Base-by-base conservation (phyloP, 1,284 basidiomycete species). In the Ceratobasidium theobromae region DNA sequence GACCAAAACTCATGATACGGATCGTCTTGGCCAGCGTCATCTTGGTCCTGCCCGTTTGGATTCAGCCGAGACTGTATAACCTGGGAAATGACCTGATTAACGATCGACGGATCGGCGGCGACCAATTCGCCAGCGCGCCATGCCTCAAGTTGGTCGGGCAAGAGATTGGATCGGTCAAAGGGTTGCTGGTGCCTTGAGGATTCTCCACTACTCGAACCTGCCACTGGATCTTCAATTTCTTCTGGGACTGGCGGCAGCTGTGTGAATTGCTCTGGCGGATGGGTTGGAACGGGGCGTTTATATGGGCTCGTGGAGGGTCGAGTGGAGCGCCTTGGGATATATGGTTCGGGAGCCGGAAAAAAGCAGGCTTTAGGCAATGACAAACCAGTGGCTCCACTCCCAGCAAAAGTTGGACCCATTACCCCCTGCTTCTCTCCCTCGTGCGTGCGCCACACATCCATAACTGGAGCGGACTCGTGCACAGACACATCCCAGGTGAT, bases 51-150 rank as follows among this genome's bases (percentile, higher is more conserved):
- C 23, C 23, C 16, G 38, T 12, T 14, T 40, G 33, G 16, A n/a
- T n/a, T n/a, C n/a, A 28, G n/a, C 12, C 12, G 21, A 2, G 28
- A 41, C 14, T 45, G 9, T 9, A 32, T 18, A 11, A 58, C 27
- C 12, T 58, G 40, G 2, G 21, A 11, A 14, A 48, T 23, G 11
- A 33, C 33, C 28, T 16, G 25, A 9, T 46, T 30, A 30, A 58
- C n/a, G 12, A 28, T 21, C 4, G 55, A 27, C 9, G 55, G 55
- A 14, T 46, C 32, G 30, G 45, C 55, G 25, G 55, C 55, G n/a
- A 41, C 55, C 33, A 58, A 30, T 5, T 21, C 25, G 8, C 55
- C 55, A 33, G 55, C 55, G 12, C 28, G 25, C 55, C 55, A 46
- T 4, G 55, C 55, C 4, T 23, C 14, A 32, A n/a, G 14, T 5